Conservation (phyloP, 1,284 basidiomycete species). For the Leccinum solheimii region DNA sequence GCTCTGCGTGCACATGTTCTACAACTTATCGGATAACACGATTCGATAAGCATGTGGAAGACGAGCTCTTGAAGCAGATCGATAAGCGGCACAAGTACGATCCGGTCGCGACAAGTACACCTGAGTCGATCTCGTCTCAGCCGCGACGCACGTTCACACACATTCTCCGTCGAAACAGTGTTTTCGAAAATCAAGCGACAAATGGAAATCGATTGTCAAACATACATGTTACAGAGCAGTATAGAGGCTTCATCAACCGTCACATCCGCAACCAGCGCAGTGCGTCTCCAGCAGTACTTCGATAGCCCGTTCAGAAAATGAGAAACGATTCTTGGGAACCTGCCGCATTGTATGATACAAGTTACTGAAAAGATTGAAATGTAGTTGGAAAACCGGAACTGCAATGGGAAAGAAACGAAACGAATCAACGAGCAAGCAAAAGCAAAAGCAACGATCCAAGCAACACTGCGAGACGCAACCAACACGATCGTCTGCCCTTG, state of each 20-base stretch:
- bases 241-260: not conserved
- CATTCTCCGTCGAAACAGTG: not conserved
- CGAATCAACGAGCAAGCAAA: not conserved
- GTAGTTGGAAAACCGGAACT: not conserved
- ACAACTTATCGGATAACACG: too few species aligned
- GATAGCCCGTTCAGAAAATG: not conserved
- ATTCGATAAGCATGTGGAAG: not conserved
- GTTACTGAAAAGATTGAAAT: not conserved
- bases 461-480: not conserved
- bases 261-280: not conserved
- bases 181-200: not conserved
- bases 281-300: not conserved
- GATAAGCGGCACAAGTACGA: not conserved
- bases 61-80: not conserved
- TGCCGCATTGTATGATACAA: not conserved
- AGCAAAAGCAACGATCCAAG: not conserved
- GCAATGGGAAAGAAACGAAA: not conserved
- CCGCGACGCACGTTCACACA: too few species aligned
- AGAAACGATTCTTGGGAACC: not conserved
- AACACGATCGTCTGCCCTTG: not conserved
- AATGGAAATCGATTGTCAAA: not conserved
- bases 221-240: not conserved
- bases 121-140: not conserved
- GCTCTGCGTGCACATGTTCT: too few species aligned
- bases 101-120: not conserved